Conservation (phyloP, 768 basidiomycete species). For the Pholiota microspora region DNA sequence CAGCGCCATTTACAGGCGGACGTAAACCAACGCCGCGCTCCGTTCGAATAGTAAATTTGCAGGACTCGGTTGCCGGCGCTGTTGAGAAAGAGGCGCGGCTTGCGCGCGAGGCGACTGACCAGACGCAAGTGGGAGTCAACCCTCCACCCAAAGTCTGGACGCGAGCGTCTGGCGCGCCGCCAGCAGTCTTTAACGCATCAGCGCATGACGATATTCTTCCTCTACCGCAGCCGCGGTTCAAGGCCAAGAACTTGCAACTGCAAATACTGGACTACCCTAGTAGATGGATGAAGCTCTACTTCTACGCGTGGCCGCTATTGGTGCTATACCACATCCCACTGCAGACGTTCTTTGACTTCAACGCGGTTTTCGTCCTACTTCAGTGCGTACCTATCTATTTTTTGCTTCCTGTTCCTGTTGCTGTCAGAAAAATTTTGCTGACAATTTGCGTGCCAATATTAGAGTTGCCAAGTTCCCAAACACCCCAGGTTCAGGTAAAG, state of each 20-base stretch:
- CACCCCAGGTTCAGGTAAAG: conserved; percentile 65
- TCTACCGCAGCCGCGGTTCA: conserved; percentile 61
- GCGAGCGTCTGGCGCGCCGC: conserved; percentile 15
- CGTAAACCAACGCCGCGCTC: conserved; percentile 79
- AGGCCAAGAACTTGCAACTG: conserved; percentile 63
- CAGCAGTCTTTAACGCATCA: conserved; percentile 16
- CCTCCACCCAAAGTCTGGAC: conserved; percentile 21
- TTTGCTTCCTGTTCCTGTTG: conserved; percentile 8
- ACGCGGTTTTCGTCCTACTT: conserved; percentile 78
- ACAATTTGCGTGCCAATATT: conserved; percentile 7
- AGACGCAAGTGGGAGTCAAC: conserved; percentile 38
- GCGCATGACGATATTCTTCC: conserved; percentile 18
- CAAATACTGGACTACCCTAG: conserved; percentile 66
- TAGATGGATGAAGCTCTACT: conserved; percentile 53
- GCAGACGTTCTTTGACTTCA: conserved; percentile 89
- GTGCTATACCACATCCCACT: conserved; percentile 70
- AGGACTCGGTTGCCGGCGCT: conserved; percentile 37
- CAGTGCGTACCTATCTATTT: conserved; percentile 56
- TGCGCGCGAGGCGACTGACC: conserved; percentile 49
- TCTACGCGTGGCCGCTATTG: conserved; percentile 67
- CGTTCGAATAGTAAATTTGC: conserved; percentile 75
- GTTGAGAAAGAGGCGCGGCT: conserved; percentile 30
- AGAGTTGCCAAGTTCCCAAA: conserved; percentile 79
- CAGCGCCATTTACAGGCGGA: conserved; percentile 46
- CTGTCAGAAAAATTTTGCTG: not conserved